Evolutionary conservation across 495 filamentous ascomycete genomes (phyloP), one percentile per base, ranked within the genome.

Genomic region (Penicillium steckii): DNA sequence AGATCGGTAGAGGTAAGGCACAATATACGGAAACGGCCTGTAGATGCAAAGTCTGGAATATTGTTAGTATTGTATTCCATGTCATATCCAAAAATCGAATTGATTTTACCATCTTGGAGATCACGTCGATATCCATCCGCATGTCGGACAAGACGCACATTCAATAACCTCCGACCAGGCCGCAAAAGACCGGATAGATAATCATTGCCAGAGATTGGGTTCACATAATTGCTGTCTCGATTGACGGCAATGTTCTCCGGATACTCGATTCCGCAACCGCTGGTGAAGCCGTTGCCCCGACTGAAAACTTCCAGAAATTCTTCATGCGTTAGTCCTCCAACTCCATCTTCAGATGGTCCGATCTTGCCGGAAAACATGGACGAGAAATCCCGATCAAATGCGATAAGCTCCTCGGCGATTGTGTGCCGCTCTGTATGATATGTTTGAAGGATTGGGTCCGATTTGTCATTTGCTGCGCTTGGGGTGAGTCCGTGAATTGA

Each of bases 391-490:
- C 77, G 74, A 56, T 91, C 88, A 53, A 91, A 91, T 24, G 80
- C 80, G 38, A 93, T 88, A 5, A 93, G 77, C 48, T 88, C 80
- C 47, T 87, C 77, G 3, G 89, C 89, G 33, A 92, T 79, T 8
- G 74, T 75, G 22, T 83, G 79, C 4, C 89, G 78, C 59, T 92
- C 89, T 0, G 72, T 67, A 58, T 87, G 76, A 69, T 93, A 93
- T 3, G 88, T 91, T 23, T 73, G 71, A 3, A 93, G 73, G 18
- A 91, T 73, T 1, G 73, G 74, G 23, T 78, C 70, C 0, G 74
- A 60, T 35, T 80, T 71, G 15, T 72, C 79, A 8, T 8, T 24
- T 22, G 10, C 2, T 38, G 38, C 24, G 46, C 19, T 45, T 0
- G 68, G 66, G 0, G 81, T 81, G 25, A 85, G 76, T 8, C 86